These are phyloP conservation scores for Cryptosporidium viatorum DNA, from an alignment of 169 alveolate genomes.

Conservation along the genomic window DNA sequence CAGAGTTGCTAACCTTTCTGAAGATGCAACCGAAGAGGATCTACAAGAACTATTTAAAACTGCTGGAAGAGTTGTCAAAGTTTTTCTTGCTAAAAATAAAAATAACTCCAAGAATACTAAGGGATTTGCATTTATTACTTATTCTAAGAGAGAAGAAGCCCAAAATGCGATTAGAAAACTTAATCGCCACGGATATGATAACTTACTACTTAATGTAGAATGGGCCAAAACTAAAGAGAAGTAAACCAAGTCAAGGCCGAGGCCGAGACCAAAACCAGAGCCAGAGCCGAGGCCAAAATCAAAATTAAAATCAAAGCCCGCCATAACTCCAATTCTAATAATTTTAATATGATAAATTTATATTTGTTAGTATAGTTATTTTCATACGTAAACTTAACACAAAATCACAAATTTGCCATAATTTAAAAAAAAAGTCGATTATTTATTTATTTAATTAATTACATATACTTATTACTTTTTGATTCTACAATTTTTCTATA, in stretches of 20 bases:
- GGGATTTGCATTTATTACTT: constrained; percentile 91
- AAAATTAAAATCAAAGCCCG: no score
- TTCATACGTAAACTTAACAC: not conserved
- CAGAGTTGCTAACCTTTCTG: constrained; percentile 90
- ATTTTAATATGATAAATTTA: not conserved
- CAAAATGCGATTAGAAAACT: constrained; percentile 87
- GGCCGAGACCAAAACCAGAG: not conserved
- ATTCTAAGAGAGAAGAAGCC: constrained; percentile 88
- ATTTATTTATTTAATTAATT: not conserved
- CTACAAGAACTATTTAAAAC: constrained; percentile 85
- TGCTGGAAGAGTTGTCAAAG: constrained; percentile 87
- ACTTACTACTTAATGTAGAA: constrained; percentile 85
- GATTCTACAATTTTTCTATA: not conserved
- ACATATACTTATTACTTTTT: not conserved
- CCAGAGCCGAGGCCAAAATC: no score
- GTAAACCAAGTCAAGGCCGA: not conserved
- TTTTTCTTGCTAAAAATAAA: constrained; percentile 90
- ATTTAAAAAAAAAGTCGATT: not conserved
- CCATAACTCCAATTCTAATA: not conserved
- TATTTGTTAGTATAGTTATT: not conserved
- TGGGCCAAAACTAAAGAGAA: constrained; percentile 73
- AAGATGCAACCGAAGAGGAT: constrained; percentile 89
- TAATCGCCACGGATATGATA: constrained; percentile 90
- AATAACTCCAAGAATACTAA: constrained; percentile 89
- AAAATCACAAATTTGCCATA: not conserved